These are phyloP conservation scores for Melaleuca quinquenervia DNA, from an alignment of 345 rosid genomes.

Conservation along the genomic window DNA sequence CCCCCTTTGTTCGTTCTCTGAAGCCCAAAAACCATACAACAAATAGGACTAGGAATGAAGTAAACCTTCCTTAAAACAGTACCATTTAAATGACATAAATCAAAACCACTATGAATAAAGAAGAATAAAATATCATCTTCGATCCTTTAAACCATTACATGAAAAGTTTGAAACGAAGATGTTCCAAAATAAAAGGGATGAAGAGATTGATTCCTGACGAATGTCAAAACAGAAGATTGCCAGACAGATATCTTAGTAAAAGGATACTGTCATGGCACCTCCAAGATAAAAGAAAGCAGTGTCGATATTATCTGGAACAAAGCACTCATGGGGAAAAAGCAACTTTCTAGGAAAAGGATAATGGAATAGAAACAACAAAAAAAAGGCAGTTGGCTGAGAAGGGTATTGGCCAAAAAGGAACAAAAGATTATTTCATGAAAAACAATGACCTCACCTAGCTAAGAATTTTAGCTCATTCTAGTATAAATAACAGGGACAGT, in stretches of 20 bases:
- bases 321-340: background rate
- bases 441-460: background rate
- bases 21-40: background rate
- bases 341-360: background rate
- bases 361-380: background rate
- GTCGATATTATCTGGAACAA: background rate
- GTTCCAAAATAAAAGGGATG: background rate
- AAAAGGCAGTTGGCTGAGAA: background rate
- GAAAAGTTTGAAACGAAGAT: background rate
- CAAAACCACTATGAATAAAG: background rate
- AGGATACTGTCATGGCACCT: background rate
- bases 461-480: background rate
- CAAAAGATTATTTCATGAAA: background rate
- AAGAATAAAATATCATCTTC: background rate
- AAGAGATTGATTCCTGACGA: background rate
- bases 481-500: background rate
- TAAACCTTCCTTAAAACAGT: background rate
- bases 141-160: background rate
- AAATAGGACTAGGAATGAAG: background rate
- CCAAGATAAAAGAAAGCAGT: background rate
- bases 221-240: background rate
- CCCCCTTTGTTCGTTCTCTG: background rate
- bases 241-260: background rate
- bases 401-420: background rate
- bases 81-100: background rate